Evolutionary conservation across 352 stramenopile species (phyloP), one percentile per base, ranked within the genome.

Genomic region (Pythium oligandrum): DNA sequence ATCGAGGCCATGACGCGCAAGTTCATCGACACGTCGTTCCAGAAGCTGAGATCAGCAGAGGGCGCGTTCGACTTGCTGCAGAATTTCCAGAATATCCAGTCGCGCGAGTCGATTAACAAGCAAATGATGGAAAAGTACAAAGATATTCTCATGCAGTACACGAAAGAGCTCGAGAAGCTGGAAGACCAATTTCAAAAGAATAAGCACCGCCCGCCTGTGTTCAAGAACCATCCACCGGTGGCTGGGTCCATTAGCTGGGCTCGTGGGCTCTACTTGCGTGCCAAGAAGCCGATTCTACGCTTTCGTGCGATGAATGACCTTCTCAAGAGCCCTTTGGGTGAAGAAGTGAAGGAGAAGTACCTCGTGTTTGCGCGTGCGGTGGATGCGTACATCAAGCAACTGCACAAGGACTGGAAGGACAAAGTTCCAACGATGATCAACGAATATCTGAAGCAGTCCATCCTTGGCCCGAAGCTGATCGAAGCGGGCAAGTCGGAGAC

Each of bases 81-180:
- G 55, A 98, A 98, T 56, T 98, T 98, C 63, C 88, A 98, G 54
- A 97, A 97, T 44, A 98, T 98, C 49, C 85, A 98, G 61, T 94
- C 87, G 4, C 88, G 94, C 37, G 90, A 98, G 48, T 96, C 83
- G 9, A 98, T 98, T 60, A 97, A 98, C 75, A 96, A 96, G 58
- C 88, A 97, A 49, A 98, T 98, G 85, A 96, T 97, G 82, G 87
- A 97, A 48, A 97, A 98, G 53, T 98, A 98, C 73, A 97, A 98
- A 55, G 91, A 98, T 48, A 98, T 98, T 32, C 63, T 98, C 36
- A 85, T 96, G 75, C 92, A 98, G 73, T 98, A 98, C 75, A 95
- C 86, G 8, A 97, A 97, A 61, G 95, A 98, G 63, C 76, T 98
- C 11, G 90, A 97, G 40, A 80, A 88, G 35, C 80, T 98, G 3